Conservation (phyloP, 768 basidiomycete species). For the Boletus vinaceobasis region DNA sequence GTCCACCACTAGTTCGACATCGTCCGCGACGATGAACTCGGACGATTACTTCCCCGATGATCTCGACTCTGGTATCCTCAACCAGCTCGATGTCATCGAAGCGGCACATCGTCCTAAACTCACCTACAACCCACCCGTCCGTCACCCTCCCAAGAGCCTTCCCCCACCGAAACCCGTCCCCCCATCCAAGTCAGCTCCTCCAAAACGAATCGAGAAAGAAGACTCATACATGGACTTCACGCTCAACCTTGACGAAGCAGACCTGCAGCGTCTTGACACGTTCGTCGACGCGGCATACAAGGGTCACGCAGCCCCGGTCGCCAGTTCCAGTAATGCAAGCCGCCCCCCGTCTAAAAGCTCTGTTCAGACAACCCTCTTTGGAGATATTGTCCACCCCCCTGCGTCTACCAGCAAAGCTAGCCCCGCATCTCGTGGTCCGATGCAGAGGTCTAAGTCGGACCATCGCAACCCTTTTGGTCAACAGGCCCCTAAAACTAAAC, state of each 20-base stretch:
- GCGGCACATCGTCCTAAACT: slow-evolving; percentile 42
- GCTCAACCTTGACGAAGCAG: slow-evolving; percentile 55
- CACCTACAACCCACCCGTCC: slow-evolving; percentile 3
- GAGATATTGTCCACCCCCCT: slow-evolving; percentile 45
- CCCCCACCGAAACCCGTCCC: slow-evolving; percentile 8
- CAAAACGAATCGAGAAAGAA: slow-evolving; percentile 30
- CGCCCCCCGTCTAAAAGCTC: slow-evolving; percentile 36
- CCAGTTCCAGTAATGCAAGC: slow-evolving; percentile 33
- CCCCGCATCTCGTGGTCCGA: slow-evolving; percentile 30
- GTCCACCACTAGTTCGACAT: slow-evolving; percentile 1
- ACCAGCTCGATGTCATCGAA: slow-evolving; percentile 70
- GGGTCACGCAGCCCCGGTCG: slow-evolving; percentile 37
- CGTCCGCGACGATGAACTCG: slow-evolving; percentile 55
- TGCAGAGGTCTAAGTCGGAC: slow-evolving; percentile 43
- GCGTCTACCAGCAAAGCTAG: slow-evolving; percentile 30
- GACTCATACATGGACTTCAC: slow-evolving; percentile 51
- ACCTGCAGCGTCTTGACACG: slow-evolving; percentile 51
- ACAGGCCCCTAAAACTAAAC: slow-evolving; percentile 65
- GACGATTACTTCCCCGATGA: slow-evolving; percentile 75
- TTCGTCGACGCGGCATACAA: slow-evolving; percentile 49
- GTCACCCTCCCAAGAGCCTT: slow-evolving; percentile 5
- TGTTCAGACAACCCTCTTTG: slow-evolving; percentile 64
- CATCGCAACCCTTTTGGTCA: slow-evolving; percentile 45
- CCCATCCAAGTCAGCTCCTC: slow-evolving; percentile 16
- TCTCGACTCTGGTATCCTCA: slow-evolving; percentile 54